Base-by-base conservation (phyloP, 371 early-diverging fungal species). In the Apophysomyces trapeziformis region DNA sequence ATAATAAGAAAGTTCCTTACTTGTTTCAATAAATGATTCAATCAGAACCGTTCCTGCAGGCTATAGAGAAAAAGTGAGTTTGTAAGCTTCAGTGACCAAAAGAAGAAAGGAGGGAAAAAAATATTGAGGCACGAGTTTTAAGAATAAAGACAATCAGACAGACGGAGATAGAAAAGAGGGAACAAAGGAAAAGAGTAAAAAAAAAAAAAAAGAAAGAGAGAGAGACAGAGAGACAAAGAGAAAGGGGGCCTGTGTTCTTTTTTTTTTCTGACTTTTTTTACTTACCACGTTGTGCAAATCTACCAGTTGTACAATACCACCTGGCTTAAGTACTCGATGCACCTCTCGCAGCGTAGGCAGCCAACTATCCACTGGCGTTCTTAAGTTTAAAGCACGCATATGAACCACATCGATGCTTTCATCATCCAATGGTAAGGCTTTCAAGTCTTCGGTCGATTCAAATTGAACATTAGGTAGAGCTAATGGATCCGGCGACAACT, bases 11-110 rank as follows among this genome's bases (percentile, higher is more conserved):
- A 13, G 13, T 38, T 13, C 56, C 61, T 67, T 72, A 72, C 78
- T 57, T 60, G 79, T 71, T 59, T 79, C 75, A 41, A 73, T 61
- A 61, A 79, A 79, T 4, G 75, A 76, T 66, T 79, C 79, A 38
- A 76, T 72, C 67, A 79, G 63, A 1, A 74, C 76, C 0, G 79
- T 74, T 2, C 76, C 79, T 13, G 67, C 37, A 5, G 74, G 72
- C 75, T 76, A 39, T 1, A 37, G 8, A 43, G 38, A 32, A 16
- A 16, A 39, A 56, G 63, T 26, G 32, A 26, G 32, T 26, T 26
- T 26, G 32, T 26, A 26, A 26, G 32, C 32, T 26, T 26, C 32
- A 26, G 32, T 26, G 3, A 26, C 32, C 32, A 26, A 67, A 18
- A 37, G 16, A 57, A 63, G 16, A 38, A 35, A 8, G 9, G n/a